A percentile compares a stretch with the other conserved stretches of the same genome.
Conservation (phyloP, 345 rosid species). For the Fremontodendron californicum region DNA sequence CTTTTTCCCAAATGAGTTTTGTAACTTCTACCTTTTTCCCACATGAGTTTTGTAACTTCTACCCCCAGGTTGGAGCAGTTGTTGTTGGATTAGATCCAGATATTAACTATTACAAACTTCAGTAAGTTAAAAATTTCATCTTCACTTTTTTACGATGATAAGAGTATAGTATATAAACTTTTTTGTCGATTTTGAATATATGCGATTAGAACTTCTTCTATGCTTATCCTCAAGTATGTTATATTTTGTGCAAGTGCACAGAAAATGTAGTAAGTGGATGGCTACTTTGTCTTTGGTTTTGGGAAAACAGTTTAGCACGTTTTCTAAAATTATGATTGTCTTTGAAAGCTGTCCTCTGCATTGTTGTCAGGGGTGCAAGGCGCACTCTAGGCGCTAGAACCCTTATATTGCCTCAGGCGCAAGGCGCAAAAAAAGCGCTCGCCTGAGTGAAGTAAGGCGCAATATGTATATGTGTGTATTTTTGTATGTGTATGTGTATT, state of each 20-base stretch:
- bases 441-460: no score
- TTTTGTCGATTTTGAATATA: background rate
- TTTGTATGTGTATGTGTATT: no score
- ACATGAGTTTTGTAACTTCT: constrained; percentile 15
- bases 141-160: constrained; percentile 4
- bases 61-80: constrained; percentile 86
- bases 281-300: background rate
- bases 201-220: background rate
- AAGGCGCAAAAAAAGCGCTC: no score
- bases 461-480: no score
- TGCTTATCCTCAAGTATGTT: background rate
- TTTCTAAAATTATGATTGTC: background rate
- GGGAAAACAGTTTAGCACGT: background rate
- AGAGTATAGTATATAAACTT: background rate
- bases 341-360: background rate
- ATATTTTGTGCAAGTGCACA: background rate
- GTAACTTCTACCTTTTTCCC: constrained; percentile 8
- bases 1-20: constrained; percentile 11
- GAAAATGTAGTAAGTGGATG: background rate
- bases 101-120: constrained; percentile 92
- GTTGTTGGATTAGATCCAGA: constrained; percentile 80
- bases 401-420: no score
- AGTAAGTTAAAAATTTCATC: constrained; percentile 42
- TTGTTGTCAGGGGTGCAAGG: no score
- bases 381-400: no score